phyloP scores from a whole-genome alignment of 1,139 yeast genomes.

The Meyerozyma smithsonii region DNA sequence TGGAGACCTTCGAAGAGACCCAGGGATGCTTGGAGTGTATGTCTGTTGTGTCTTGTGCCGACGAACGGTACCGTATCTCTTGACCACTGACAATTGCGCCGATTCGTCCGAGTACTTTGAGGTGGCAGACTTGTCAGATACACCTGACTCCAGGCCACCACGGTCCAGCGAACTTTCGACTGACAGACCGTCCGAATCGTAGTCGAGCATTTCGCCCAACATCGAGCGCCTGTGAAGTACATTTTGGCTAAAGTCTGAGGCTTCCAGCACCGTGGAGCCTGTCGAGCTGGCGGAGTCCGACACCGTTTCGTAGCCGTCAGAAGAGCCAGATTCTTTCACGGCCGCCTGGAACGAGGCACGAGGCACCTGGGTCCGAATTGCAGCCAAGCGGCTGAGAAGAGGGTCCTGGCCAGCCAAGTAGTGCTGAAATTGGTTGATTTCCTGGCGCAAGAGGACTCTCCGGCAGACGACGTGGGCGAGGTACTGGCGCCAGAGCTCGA shows the following conservation, averaged over 20 bases:
- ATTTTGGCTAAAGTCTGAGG: conserved; percentile 20
- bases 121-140: conserved; percentile 7
- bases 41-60: conserved; percentile 9
- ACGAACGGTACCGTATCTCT: conserved; percentile 13
- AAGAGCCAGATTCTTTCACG: not conserved
- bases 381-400: conserved; percentile 2
- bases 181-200: conserved; percentile 26
- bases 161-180: not conserved
- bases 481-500: conserved; percentile 35
- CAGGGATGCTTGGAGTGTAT: conserved; percentile 12
- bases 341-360: not conserved
- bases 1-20: conserved; percentile 18
- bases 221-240: conserved; percentile 36
- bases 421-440: conserved; percentile 32
- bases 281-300: conserved; percentile 5
- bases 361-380: not conserved
- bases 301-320: not conserved
- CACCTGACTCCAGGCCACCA: not conserved
- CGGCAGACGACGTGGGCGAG: conserved; percentile 32
- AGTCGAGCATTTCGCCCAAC: conserved; percentile 45
- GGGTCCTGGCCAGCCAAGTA: conserved; percentile 15
- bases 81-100: not conserved
- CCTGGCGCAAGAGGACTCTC: conserved; percentile 40
- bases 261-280: conserved; percentile 16
- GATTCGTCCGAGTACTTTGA: not conserved